Evolutionary conservation across 768 basidiomycete genomes (phyloP).

Genomic region (Butyriboletus loyo): DNA sequence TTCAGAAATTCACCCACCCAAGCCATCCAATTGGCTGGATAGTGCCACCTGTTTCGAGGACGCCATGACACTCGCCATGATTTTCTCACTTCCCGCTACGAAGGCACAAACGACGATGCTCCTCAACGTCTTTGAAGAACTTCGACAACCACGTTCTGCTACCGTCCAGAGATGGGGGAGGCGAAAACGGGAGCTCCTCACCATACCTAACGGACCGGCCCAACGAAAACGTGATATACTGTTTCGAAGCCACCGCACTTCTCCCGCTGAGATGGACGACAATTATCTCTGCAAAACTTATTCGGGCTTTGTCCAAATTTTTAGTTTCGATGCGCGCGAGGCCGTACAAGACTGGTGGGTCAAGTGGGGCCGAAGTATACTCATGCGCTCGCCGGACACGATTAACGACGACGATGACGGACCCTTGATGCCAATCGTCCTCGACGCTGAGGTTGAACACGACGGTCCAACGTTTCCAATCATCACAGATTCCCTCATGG

Average conservation of each 20-base stretch:
- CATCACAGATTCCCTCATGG: conserved; percentile 13
- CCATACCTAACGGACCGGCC: conserved; percentile 39
- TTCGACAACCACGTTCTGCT: conserved; percentile 48
- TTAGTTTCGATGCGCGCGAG: conserved; percentile 48
- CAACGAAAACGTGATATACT: conserved; percentile 45
- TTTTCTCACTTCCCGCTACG: conserved; percentile 50
- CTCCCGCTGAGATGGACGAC: conserved; percentile 38
- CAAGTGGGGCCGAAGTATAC: conserved; percentile 40
- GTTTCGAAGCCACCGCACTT: conserved; percentile 26
- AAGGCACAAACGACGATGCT: conserved; percentile 46
- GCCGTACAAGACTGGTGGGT: conserved; percentile 64
- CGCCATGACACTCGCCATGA: conserved; percentile 53
- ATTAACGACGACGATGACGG: neutral
- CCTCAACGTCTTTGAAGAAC: conserved; percentile 54
- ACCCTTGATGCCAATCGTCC: neutral
- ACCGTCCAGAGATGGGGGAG: conserved; percentile 40
- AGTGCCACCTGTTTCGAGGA: conserved; percentile 54
- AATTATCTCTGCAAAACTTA: conserved; percentile 43
- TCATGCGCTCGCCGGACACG: neutral
- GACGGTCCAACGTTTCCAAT: conserved; percentile 1
- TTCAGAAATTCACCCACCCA: conserved; percentile 43
- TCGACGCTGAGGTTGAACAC: conserved; percentile 15
- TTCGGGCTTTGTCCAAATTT: conserved; percentile 48
- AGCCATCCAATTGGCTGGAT: conserved; percentile 53
- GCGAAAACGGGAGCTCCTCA: conserved; percentile 41